Evolutionary conservation across 192 early-diverging fungal genomes (phyloP), one percentile per base, ranked within the genome.

Genomic region (Entomortierella chlamydospora): DNA sequence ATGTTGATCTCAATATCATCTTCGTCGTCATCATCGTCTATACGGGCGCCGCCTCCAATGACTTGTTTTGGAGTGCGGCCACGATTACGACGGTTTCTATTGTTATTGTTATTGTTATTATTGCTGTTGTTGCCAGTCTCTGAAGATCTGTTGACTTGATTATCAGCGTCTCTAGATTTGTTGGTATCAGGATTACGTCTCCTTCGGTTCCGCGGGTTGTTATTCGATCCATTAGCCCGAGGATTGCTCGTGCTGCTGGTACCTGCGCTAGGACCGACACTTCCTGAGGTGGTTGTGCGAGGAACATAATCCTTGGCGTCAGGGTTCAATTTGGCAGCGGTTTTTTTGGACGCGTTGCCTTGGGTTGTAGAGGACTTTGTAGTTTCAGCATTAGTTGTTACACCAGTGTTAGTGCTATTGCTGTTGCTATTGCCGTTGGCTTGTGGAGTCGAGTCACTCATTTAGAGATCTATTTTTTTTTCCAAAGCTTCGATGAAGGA

Each of bases 281-380:
- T 53, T n/a, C 12, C 51, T 49, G 23, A 28, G 25, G 30, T 26
- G 11, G 51, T 11, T 26, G 62, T 25, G 23, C 63, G 76, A 49
- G 76, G 76, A 30, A 79, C 68, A 66, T 79, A 79, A 49, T 79
- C 76, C 47, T 66, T 70, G 51, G 76, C 76, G 20, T 63, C 76
- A 18, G 76, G 76, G 51, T 79, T 79, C 9, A 79, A 57, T 42
- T 66, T 79, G 1, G 65, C 25, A 6, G 28, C 26, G 9, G 73
- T 10, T 30, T 51, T 57, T 37, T 43, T 58, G 22, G 66, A 33
- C 34, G 15, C 15, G 20, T 20, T 47, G 15, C 45, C 45, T 15
- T 47, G 45, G 4, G 29, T 31, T 30, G 43, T 49, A 22, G 26
- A 52, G 34, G 60, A 3, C 9, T 45, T 45, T 0, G 54, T 31